These are phyloP conservation scores for Neurospora terricola DNA, from an alignment of 495 filamentous ascomycete genomes.

Conservation along the genomic window DNA sequence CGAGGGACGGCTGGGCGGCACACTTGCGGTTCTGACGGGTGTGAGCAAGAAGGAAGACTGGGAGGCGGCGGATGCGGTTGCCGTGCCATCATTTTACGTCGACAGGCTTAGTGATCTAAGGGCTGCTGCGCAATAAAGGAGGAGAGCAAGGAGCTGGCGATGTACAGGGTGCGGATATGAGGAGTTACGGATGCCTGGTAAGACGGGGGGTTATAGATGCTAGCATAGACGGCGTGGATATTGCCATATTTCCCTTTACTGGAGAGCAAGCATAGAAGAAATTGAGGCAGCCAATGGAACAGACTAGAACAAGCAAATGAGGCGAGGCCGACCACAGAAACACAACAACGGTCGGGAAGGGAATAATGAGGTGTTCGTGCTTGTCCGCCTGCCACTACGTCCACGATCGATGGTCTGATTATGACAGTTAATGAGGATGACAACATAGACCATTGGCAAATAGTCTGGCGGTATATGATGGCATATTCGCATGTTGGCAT, in stretches of 20 bases:
- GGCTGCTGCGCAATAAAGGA: slow-evolving; percentile 14
- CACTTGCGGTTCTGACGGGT: slow-evolving; percentile 82
- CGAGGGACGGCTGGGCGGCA: slow-evolving; percentile 84
- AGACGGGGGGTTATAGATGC: background rate
- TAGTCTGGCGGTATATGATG: background rate
- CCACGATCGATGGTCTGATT: background rate
- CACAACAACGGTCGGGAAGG: background rate
- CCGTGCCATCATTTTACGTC: slow-evolving; percentile 68
- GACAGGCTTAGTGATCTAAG: slow-evolving; percentile 73
- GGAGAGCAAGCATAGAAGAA: background rate
- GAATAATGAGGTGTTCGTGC: background rate
- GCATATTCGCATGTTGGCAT: background rate
- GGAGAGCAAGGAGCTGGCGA: background rate
- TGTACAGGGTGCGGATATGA: background rate
- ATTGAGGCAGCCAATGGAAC: background rate
- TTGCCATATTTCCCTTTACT: background rate
- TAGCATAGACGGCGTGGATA: background rate
- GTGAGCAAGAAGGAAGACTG: slow-evolving; percentile 77
- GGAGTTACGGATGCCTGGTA: background rate
- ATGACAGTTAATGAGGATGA: background rate
- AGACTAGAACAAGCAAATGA: background rate
- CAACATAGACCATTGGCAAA: background rate
- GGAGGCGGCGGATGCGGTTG: slow-evolving; percentile 46
- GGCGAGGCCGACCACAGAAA: background rate
- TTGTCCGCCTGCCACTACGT: slow-evolving; percentile 13